A percentile compares a stretch with the other conserved stretches of the same genome.
Conservation (phyloP, 768 basidiomycete species). For the Paxillus ammoniavirescens region DNA sequence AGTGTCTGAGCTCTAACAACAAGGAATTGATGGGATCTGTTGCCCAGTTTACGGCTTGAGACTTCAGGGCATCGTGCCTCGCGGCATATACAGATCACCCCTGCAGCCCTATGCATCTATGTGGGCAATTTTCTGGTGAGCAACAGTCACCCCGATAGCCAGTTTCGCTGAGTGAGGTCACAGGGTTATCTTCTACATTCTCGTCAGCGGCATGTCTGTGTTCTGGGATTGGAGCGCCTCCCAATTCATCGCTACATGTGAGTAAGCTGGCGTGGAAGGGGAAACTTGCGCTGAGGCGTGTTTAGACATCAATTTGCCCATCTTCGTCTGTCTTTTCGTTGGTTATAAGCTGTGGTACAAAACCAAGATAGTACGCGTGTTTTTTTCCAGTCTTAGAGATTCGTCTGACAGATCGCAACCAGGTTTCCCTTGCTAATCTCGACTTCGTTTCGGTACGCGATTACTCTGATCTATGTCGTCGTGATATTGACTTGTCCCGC, state of each 20-base stretch:
- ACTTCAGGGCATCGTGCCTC: constrained; percentile 51
- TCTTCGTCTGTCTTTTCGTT: constrained; percentile 46
- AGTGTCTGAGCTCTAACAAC: constrained; percentile 22
- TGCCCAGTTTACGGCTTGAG: constrained; percentile 14
- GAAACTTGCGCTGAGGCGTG: neutral
- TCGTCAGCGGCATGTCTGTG: constrained; percentile 53
- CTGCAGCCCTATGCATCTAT: constrained; percentile 68
- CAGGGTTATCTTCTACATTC: constrained; percentile 48
- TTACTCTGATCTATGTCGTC: neutral
- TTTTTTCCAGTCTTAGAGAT: too few relatives aligned
- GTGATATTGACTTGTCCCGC: neutral
- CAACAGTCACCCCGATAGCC: constrained; percentile 20
- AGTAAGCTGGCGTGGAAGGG: neutral
- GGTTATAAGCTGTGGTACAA: constrained; percentile 39
- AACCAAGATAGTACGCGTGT: constrained; percentile 17
- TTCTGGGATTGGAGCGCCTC: constrained; percentile 63
- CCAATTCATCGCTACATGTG: constrained; percentile 46
- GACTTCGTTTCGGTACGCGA: constrained; percentile 64
- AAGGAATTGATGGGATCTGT: constrained; percentile 32
- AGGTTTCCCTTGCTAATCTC: constrained; percentile 44
- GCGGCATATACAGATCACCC: constrained; percentile 57
- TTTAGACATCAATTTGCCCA: constrained; percentile 36
- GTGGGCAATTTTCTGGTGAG: constrained; percentile 71
- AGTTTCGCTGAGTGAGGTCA: neutral
- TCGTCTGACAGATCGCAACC: neutral